Evolutionary conservation across 1,284 basidiomycete genomes (phyloP).

Genomic region (Lignosus rhinocerotis): DNA sequence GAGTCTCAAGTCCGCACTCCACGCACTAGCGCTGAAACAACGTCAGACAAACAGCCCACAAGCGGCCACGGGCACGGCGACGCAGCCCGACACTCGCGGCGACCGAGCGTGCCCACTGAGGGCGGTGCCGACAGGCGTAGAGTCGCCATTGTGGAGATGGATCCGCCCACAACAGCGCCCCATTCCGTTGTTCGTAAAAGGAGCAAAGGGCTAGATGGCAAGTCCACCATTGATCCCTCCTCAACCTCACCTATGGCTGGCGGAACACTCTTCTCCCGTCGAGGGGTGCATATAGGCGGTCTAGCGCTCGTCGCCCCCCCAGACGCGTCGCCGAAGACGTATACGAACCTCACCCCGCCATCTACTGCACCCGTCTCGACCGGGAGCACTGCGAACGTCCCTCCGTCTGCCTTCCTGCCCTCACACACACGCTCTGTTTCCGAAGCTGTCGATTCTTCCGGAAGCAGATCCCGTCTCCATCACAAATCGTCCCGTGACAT

Average conservation of each 20-base stretch:
- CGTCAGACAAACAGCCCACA: background rate
- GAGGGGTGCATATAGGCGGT: conserved; percentile 48
- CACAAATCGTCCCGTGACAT: conserved; percentile 54
- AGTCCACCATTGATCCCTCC: conserved; percentile 5
- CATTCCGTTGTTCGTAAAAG: conserved; percentile 27
- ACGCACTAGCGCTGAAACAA: conserved; percentile 25
- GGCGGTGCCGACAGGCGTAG: conserved; percentile 64
- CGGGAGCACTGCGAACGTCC: conserved; percentile 23
- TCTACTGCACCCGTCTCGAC: conserved; percentile 42
- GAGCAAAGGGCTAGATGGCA: conserved; percentile 18
- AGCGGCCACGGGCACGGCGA: conserved; percentile 3
- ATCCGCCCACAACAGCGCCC: conserved; percentile 25
- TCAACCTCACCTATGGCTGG: conserved; percentile 10
- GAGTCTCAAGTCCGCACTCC: conserved; percentile 8
- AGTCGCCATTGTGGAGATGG: conserved; percentile 66
- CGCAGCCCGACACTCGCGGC: conserved; percentile 30
- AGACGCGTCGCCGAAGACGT: conserved; percentile 57
- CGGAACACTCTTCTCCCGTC: conserved; percentile 40
- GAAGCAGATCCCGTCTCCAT: conserved; percentile 22
- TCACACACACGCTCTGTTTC: conserved; percentile 48
- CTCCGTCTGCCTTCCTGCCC: conserved; percentile 11
- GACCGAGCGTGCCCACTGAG: conserved; percentile 54
- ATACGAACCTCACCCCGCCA: conserved; percentile 53
- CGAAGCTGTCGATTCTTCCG: conserved; percentile 37
- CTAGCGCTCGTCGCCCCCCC: conserved; percentile 69